Conservation (phyloP, 2,329 filamentous ascomycete species). For the Aspergillus versicolor region DNA sequence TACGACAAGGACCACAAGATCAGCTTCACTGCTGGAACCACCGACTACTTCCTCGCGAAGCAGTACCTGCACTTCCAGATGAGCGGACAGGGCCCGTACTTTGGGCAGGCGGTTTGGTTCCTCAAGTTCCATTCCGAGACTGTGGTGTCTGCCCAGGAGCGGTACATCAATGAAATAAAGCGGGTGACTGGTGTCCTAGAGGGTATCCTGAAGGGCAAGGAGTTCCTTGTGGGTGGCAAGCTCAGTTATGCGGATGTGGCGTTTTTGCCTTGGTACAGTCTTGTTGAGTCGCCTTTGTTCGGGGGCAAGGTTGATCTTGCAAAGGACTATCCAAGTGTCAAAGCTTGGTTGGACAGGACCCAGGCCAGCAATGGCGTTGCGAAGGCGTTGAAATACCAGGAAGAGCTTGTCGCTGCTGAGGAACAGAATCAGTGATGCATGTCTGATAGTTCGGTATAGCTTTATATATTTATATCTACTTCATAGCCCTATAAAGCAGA, state of each 20-base stretch:
- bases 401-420: conserved; percentile 9
- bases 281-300: conserved; percentile 6
- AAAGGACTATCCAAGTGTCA: conserved; percentile 29
- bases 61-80: conserved; percentile 50
- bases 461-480: too few relatives aligned
- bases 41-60: conserved; percentile 40
- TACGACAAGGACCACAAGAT: conserved; percentile 48
- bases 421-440: neutral
- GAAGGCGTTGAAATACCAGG: conserved; percentile 11
- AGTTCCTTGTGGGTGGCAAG: conserved; percentile 46
- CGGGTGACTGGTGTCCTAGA: conserved; percentile 49
- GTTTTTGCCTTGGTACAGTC: conserved; percentile 40
- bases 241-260: conserved; percentile 44
- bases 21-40: conserved; percentile 34
- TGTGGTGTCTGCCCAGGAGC: conserved; percentile 42
- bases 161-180: conserved; percentile 46
- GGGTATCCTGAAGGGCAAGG: conserved; percentile 31
- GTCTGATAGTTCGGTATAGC: too few relatives aligned
- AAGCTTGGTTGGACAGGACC: conserved; percentile 31
- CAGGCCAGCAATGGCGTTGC: conserved; percentile 22
- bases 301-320: conserved; percentile 24
- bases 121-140: conserved; percentile 42
- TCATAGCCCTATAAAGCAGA: too few relatives aligned
- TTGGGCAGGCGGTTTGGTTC: conserved; percentile 50
- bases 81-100: conserved; percentile 51